Evolutionary conservation across 2,329 filamentous ascomycete genomes (phyloP).

Genomic region (Diplocarpon mali): DNA sequence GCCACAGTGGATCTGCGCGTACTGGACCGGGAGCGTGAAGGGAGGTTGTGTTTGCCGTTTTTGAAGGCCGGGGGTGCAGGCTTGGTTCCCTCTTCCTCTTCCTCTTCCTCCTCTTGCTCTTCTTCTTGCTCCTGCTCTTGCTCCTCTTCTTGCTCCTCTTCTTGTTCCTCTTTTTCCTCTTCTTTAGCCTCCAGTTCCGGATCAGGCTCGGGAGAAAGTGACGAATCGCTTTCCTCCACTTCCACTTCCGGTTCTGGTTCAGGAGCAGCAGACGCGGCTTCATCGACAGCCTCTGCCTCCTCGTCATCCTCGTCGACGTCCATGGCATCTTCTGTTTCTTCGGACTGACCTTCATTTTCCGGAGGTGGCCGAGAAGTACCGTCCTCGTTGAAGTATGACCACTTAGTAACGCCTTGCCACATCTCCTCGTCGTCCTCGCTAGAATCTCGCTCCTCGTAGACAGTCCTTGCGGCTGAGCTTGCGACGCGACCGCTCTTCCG

Average conservation of each 20-base stretch:
- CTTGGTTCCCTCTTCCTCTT: slow-evolving; percentile 23
- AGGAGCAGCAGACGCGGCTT: slow-evolving; percentile 22
- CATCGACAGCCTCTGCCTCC: slow-evolving; percentile 19
- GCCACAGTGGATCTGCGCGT: background rate
- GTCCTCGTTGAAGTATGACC: slow-evolving; percentile 29
- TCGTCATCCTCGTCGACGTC: slow-evolving; percentile 19
- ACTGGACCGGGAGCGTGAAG: background rate
- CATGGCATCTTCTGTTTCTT: slow-evolving; percentile 11
- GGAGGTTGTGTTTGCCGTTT: background rate
- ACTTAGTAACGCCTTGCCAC: slow-evolving; percentile 27
- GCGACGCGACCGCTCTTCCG: slow-evolving; percentile 29
- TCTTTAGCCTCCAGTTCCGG: slow-evolving; percentile 20
- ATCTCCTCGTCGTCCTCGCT: slow-evolving; percentile 32
- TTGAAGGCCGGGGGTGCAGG: slow-evolving; percentile 8
- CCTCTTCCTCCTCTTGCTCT: slow-evolving; percentile 7
- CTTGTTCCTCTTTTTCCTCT: slow-evolving; percentile 5
- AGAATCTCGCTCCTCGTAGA: slow-evolving; percentile 30
- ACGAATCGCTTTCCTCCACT: slow-evolving; percentile 20
- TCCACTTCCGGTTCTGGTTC: slow-evolving; percentile 17
- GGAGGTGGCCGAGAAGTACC: slow-evolving; percentile 18
- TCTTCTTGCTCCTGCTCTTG: slow-evolving; percentile 12
- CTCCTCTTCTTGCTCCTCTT: slow-evolving; percentile 19
- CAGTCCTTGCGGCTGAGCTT: slow-evolving; percentile 30
- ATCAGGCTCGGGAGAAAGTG: slow-evolving; percentile 9
- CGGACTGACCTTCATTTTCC: slow-evolving; percentile 19